Conservation (phyloP, 495 filamentous ascomycete species). For the Neurospora sp. region DNA sequence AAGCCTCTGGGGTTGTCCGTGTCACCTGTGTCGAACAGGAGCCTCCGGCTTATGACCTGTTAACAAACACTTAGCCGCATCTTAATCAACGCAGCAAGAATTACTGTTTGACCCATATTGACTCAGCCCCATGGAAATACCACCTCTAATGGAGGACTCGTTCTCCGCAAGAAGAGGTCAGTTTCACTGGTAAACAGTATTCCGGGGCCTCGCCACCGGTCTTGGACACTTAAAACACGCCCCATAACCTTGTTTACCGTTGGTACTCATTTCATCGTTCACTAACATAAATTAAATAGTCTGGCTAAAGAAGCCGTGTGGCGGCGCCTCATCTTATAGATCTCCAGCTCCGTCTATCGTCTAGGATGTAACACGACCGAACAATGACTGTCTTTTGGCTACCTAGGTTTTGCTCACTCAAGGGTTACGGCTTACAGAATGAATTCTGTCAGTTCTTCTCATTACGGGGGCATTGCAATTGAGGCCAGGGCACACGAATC, state of each 20-base stretch:
- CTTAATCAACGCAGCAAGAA: neutral
- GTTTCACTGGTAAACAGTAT: neutral
- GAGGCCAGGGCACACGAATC: neutral
- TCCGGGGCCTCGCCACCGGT: neutral
- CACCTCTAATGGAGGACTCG: neutral
- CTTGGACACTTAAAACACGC: neutral
- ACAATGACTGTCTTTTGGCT: neutral
- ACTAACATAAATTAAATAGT: neutral
- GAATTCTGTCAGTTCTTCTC: neutral
- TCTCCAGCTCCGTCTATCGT: neutral
- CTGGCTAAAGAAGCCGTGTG: neutral
- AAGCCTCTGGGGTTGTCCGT: neutral
- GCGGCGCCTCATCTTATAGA: neutral
- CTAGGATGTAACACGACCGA: neutral
- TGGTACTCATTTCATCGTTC: neutral
- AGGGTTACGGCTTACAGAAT: neutral
- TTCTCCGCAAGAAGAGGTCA: neutral
- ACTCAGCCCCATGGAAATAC: neutral
- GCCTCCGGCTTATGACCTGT: neutral
- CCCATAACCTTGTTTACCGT: neutral
- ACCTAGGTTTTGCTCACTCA: neutral
- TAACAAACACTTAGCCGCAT: neutral
- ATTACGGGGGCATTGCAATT: neutral
- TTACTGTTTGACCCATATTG: neutral
- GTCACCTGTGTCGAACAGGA: neutral